phyloP scores from a whole-genome alignment of 2,329 filamentous ascomycete species.

The Aureobasidium sp. region DNA sequence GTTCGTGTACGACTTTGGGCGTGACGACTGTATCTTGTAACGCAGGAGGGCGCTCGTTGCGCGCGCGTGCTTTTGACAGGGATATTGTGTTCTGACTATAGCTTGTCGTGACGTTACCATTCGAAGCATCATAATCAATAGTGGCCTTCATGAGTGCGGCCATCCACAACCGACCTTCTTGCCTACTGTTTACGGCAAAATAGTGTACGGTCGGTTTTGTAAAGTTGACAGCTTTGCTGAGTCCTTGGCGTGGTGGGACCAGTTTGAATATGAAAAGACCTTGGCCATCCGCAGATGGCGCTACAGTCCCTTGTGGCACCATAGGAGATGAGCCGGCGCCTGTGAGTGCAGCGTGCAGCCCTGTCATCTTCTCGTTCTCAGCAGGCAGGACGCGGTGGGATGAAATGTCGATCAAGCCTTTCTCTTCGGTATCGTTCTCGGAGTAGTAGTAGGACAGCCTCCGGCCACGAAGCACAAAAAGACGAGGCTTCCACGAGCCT shows the following conservation, averaged over 20 bases:
- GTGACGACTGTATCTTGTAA: conserved; percentile 41
- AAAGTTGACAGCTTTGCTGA: conserved; percentile 88
- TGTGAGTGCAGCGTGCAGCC: conserved; percentile 84
- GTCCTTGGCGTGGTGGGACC: conserved; percentile 75
- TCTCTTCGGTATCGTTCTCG: conserved; percentile 84
- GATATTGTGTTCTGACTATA: conserved; percentile 98
- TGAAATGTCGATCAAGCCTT: conserved; percentile 93
- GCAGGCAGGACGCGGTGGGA: conserved; percentile 94
- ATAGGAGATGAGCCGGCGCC: conserved; percentile 62
- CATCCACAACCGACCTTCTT: conserved; percentile 93
- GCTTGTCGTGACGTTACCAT: conserved; percentile 69
- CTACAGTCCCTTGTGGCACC: conserved; percentile 41
- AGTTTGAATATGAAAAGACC: conserved; percentile 97
- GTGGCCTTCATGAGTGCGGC: conserved; percentile 97
- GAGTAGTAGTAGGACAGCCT: conserved; percentile 94
- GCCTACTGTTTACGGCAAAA: conserved; percentile 86
- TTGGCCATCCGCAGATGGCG: conserved; percentile 29
- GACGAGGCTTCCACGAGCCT: conserved; percentile 91
- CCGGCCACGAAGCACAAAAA: conserved; percentile 90
- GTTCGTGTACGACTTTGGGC: background rate
- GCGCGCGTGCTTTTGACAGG: conserved; percentile 73
- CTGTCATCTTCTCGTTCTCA: conserved; percentile 81
- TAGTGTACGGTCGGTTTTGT: conserved; percentile 97
- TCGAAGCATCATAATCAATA: conserved; percentile 74
- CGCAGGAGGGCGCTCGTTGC: conserved; percentile 83